Percentiles rank a stretch among this genome's conserved stretches.
Conservation (phyloP, 2,329 filamentous ascomycete species). For the Chalaropsis ovoidea region DNA sequence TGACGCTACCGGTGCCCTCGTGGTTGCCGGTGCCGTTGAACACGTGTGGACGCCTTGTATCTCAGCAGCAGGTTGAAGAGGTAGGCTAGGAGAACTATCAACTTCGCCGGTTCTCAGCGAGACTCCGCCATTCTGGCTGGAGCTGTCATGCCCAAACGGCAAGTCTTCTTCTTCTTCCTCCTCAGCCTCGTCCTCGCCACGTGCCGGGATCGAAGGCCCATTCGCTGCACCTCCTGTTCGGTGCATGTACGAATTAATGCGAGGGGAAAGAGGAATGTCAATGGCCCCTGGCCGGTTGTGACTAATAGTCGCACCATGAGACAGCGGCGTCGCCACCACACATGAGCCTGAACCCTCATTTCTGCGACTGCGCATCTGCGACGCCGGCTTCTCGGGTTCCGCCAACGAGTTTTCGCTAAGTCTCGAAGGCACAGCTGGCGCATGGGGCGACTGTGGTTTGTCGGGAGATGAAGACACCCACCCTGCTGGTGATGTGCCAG, state of each 20-base stretch:
- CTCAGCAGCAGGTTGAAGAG: slow-evolving; percentile 15
- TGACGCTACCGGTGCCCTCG: slow-evolving; percentile 31
- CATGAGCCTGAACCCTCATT: not conserved
- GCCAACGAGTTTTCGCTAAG: slow-evolving; percentile 79
- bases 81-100: not conserved
- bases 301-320: slow-evolving; percentile 35
- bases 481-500: slow-evolving; percentile 54
- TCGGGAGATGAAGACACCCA: slow-evolving; percentile 72
- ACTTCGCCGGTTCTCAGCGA: not conserved
- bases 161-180: slow-evolving; percentile 54
- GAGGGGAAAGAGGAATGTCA: slow-evolving; percentile 62
- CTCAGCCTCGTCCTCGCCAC: slow-evolving; percentile 49
- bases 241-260: slow-evolving; percentile 46
- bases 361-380: not conserved
- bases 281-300: slow-evolving; percentile 50
- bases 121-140: slow-evolving; percentile 51
- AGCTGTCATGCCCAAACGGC: slow-evolving; percentile 54
- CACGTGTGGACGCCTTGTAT: slow-evolving; percentile 7
- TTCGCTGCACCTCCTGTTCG: slow-evolving; percentile 62
- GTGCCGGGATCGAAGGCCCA: slow-evolving; percentile 44
- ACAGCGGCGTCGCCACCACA: not conserved
- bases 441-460: slow-evolving; percentile 83
- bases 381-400: slow-evolving; percentile 1
- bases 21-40: not conserved
- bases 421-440: slow-evolving; percentile 86